Conservation (phyloP, 23 red algal genomes). For the Agarophyton chilense region DNA sequence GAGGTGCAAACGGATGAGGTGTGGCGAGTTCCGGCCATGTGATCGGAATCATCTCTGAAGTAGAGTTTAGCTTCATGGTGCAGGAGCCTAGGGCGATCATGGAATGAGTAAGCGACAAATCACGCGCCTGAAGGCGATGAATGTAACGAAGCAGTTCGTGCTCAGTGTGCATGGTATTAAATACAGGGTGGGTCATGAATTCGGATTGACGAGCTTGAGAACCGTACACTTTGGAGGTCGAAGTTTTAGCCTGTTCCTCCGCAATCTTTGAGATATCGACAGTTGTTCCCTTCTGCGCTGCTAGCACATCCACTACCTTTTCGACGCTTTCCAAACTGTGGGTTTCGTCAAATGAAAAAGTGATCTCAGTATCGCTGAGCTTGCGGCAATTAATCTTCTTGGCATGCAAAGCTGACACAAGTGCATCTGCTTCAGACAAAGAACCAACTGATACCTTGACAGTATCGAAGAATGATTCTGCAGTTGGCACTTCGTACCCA, state of each 20-base stretch:
- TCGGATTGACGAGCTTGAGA: constrained; percentile 65
- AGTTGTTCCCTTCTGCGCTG: constrained; percentile 27
- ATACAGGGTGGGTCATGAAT: constrained; percentile 97
- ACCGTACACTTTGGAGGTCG: constrained; percentile 23
- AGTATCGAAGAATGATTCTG: constrained; percentile 87
- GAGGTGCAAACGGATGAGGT: constrained; percentile 96
- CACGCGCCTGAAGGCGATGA: constrained; percentile 78
- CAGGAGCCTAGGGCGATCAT: constrained; percentile 99
- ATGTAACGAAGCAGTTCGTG: constrained; percentile 99
- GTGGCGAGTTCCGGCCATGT: constrained; percentile 93
- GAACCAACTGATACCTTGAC: constrained; percentile 73
- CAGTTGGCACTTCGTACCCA: constrained; percentile 56
- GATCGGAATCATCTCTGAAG: constrained; percentile 93
- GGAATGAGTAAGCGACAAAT: constrained; percentile 94
- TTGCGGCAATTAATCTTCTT: constrained; percentile 88
- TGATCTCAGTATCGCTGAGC: constrained; percentile 66
- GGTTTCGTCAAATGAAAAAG: constrained; percentile 97
- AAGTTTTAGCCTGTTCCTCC: constrained; percentile 28
- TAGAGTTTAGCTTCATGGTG: constrained; percentile 99
- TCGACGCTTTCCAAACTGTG: constrained; percentile 70
- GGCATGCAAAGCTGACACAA: constrained; percentile 42
- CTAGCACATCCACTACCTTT: constrained; percentile 71
- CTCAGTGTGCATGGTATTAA: constrained; percentile 95
- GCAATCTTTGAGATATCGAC: constrained; percentile 44
- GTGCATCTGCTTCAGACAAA: constrained; percentile 31